phyloP scores from a whole-genome alignment of 352 stramenopile species.

The Phytophthora hybrid region DNA sequence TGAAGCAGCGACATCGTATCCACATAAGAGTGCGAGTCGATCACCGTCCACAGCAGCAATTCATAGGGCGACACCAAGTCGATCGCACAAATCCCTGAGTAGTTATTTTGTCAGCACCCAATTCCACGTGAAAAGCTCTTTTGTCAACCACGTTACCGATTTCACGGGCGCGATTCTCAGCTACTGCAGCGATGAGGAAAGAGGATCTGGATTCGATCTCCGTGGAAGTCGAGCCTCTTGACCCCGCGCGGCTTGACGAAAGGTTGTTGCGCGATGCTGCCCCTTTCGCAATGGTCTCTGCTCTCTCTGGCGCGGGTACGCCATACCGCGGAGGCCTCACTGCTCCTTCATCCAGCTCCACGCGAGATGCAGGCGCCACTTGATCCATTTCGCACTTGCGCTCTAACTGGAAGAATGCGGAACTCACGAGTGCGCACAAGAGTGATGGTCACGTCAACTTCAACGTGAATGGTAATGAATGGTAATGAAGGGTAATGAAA shows the following conservation, averaged over 20 bases:
- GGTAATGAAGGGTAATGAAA: slow-evolving; percentile 29
- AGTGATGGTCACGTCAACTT: slow-evolving; percentile 62
- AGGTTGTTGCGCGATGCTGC: slow-evolving; percentile 1
- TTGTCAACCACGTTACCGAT: slow-evolving; percentile 47
- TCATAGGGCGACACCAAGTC: slow-evolving; percentile 78
- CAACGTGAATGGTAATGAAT: slow-evolving; percentile 28
- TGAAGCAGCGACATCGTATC: slow-evolving; percentile 77
- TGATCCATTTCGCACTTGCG: slow-evolving; percentile 33
- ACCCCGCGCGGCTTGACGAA: slow-evolving; percentile 23
- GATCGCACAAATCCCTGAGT: slow-evolving; percentile 69
- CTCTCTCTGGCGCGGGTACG: slow-evolving; percentile 35
- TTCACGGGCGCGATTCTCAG: slow-evolving; percentile 66
- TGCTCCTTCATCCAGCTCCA: slow-evolving; percentile 46
- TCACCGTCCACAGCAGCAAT: slow-evolving; percentile 79
- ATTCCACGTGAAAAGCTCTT: neutral
- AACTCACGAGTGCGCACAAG: slow-evolving; percentile 17
- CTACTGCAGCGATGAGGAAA: slow-evolving; percentile 68
- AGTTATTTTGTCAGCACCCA: slow-evolving; percentile 1
- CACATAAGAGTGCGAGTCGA: slow-evolving; percentile 80
- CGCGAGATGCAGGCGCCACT: slow-evolving; percentile 6
- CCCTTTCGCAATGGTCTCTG: slow-evolving; percentile 14
- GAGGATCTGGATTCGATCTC: slow-evolving; percentile 39
- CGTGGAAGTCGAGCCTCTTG: slow-evolving; percentile 30
- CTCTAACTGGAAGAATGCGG: slow-evolving; percentile 25
- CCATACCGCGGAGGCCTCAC: slow-evolving; percentile 43